Percentiles rank a stretch among this genome's conserved stretches.
phyloP scores from a whole-genome alignment of 2,329 filamentous ascomycete genomes.

The Colletotrichum viniferum region DNA sequence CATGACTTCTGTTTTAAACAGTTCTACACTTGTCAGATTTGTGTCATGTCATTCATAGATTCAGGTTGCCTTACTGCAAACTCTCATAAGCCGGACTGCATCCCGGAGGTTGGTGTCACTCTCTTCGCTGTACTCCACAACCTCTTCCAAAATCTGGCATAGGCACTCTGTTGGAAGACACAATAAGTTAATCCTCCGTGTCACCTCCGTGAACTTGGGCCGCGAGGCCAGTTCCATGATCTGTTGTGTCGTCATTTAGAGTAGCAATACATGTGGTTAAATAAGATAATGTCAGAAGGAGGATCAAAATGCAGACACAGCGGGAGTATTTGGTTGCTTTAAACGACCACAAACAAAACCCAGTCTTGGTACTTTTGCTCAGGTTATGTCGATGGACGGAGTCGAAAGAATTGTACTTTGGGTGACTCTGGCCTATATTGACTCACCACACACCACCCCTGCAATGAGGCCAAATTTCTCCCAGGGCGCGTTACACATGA shows the following conservation, averaged over 20 bases:
- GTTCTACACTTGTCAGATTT: not conserved
- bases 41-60: not conserved
- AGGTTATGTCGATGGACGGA: not conserved
- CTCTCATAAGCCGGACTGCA: not conserved
- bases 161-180: not conserved
- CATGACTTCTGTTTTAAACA: not conserved
- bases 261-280: not conserved
- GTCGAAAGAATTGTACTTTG: not conserved
- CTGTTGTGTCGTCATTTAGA: not conserved
- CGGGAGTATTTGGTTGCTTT: not conserved
- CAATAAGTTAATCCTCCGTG: not conserved
- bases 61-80: not conserved
- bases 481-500: not conserved
- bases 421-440: not conserved
- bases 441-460: not conserved
- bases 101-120: not conserved
- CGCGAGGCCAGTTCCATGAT: too few species aligned
- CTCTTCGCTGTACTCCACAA: not conserved
- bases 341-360: not conserved
- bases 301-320: not conserved
- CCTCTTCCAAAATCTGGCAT: not conserved
- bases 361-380: not conserved
- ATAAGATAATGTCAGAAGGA: accelerated
- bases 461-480: not conserved
- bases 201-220: not conserved